Evolutionary conservation across 2,329 filamentous ascomycete genomes (phyloP).

Genomic region (Ambrosiella cleistominuta): DNA sequence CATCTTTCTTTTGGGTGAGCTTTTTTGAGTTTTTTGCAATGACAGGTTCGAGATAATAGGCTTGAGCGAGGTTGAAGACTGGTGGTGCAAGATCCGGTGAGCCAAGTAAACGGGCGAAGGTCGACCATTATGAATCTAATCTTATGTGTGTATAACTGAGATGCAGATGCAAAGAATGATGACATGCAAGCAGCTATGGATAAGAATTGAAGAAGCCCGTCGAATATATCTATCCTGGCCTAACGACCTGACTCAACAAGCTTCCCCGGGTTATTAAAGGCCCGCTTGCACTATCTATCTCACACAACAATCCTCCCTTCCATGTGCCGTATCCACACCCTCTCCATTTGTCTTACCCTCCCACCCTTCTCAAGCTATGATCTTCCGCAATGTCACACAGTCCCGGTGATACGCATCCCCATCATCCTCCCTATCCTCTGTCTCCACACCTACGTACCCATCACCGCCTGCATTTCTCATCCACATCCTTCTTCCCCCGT

Average conservation of each 20-base stretch:
- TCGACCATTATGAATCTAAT: background rate
- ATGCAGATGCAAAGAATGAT: background rate
- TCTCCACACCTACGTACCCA: background rate
- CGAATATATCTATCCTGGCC: too few relatives aligned
- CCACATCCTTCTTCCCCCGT: background rate
- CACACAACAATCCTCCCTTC: too few relatives aligned
- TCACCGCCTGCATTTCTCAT: background rate
- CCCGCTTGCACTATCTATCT: too few relatives aligned
- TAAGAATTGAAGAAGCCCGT: too few relatives aligned
- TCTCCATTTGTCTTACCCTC: too few relatives aligned
- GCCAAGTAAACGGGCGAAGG: background rate
- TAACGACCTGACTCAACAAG: too few relatives aligned
- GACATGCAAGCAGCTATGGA: too few relatives aligned
- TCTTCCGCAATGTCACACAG: background rate
- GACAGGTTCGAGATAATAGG: background rate
- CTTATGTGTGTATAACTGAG: background rate
- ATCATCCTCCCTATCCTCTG: background rate
- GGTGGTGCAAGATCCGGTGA: background rate
- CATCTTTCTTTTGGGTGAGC: background rate
- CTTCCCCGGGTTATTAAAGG: too few relatives aligned
- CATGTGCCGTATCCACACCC: too few relatives aligned
- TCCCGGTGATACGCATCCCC: background rate
- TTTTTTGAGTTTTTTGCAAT: background rate
- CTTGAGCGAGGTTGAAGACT: background rate
- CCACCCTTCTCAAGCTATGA: background rate